Conservation (phyloP, 139 green algal genomes). For the Tetradesmus obliquus region DNA sequence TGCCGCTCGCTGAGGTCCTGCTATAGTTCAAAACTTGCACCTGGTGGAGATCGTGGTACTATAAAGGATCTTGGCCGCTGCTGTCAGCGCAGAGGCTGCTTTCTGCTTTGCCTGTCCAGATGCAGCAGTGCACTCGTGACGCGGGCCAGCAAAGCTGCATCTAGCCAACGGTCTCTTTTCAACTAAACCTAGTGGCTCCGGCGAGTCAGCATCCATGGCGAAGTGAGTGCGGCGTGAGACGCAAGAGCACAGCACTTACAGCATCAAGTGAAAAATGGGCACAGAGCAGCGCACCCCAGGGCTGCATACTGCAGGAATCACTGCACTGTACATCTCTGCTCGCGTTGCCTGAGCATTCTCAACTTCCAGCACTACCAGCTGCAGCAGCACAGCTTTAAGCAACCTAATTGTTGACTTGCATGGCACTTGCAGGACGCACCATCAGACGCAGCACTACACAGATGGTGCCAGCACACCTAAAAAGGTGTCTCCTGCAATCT, state of each 20-base stretch:
- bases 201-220: not conserved
- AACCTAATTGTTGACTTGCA: not conserved
- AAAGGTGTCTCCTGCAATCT: not conserved
- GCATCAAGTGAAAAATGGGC: not conserved
- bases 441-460: not conserved
- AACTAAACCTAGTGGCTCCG: not conserved
- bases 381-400: not conserved
- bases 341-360: too few relatives aligned
- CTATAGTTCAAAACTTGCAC: too few relatives aligned
- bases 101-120: not conserved
- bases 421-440: not conserved
- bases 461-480: not conserved
- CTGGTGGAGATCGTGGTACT: too few relatives aligned
- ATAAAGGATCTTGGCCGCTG: too few relatives aligned
- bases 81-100: not conserved
- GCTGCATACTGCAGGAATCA: not conserved
- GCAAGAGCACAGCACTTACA: not conserved
- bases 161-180: not conserved
- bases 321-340: too few relatives aligned
- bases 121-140: not conserved
- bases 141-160: not conserved
- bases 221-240: not conserved
- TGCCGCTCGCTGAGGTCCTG: not conserved
- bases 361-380: too few relatives aligned
- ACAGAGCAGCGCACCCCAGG: not conserved